Base-by-base conservation (phyloP, 2,329 filamentous ascomycete species). In the Cladosporium velox region DNA sequence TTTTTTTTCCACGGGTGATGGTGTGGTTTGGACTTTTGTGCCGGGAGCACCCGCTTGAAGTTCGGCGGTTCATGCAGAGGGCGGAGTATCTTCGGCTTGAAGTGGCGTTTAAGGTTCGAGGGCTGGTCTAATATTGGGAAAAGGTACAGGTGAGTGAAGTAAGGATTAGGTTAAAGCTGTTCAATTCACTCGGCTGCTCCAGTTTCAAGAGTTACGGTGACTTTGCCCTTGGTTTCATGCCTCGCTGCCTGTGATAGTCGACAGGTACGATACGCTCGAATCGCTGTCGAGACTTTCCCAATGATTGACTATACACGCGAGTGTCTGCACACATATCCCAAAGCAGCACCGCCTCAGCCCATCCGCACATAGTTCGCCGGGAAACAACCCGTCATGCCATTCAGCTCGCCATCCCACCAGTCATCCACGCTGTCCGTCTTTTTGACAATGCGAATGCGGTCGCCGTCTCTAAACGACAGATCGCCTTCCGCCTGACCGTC, bases 351-450 rank as follows among this genome's bases (percentile, higher is more conserved):
- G 34, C 8, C 30, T 55, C 52, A 55, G 2, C 52, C 52, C 52
- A 34, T 55, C 7, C 52, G 21, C 10, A 78, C 76, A 78, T 96
- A 96, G 77, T 96, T 96, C 7, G 92, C 92, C 0, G 92, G 92
- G 75, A 96, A 96, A 70, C 83, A 88, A 3, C 92, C 92, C 74
- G 83, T 85, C 30, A 82, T 77, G 0, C 91, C 91, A 49, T 82
- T 82, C 15, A 93, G 69, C 77, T 95, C 91, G 14, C 92, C 92
- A 68, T 91, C 86, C 92, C 92, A 96, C 91, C 92, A 96, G 75
- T 95, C 92, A 78, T 95, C 90, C 26, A 87, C 89, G 68, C 89
- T 92, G 7, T 87, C 85, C 2, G 92, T 95, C 80, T 90, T 92
- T 80, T 91, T 91, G 35, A 93, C 74, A 3, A 96, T 88, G 55